Conservation (phyloP, 2,329 filamentous ascomycete genomes). For the Decorospora gaudefroyi region DNA sequence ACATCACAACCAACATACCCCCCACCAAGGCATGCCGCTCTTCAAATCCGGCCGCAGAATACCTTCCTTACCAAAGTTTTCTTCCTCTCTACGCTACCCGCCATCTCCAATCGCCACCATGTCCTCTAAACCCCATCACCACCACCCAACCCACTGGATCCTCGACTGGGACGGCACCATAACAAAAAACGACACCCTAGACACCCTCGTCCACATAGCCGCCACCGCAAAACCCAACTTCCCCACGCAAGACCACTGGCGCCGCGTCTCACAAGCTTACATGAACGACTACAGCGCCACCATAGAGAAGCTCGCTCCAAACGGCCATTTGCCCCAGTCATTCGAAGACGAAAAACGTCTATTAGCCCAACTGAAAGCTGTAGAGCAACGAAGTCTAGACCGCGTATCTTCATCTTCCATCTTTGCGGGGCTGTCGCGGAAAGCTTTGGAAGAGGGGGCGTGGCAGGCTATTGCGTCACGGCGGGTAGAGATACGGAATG, state of each 20-base stretch:
- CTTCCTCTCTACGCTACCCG: background rate
- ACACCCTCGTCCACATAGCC: slow-evolving; percentile 49
- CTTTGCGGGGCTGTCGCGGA: slow-evolving; percentile 46
- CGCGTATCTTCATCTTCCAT: slow-evolving; percentile 48
- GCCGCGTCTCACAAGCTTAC: slow-evolving; percentile 48
- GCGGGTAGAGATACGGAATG: slow-evolving; percentile 44
- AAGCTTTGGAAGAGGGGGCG: slow-evolving; percentile 37
- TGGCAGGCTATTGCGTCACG: slow-evolving; percentile 34
- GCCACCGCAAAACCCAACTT: slow-evolving; percentile 31
- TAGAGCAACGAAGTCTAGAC: slow-evolving; percentile 50
- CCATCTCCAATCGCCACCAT: slow-evolving; percentile 10
- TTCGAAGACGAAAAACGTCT: slow-evolving; percentile 46
- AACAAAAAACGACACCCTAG: slow-evolving; percentile 52
- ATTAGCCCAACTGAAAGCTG: slow-evolving; percentile 42
- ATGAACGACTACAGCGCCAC: slow-evolving; percentile 47
- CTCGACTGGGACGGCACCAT: slow-evolving; percentile 57
- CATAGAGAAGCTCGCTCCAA: slow-evolving; percentile 34
- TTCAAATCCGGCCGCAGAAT: background rate
- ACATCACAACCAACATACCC: too few relatives aligned
- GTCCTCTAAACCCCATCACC: slow-evolving; percentile 11
- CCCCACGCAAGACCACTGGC: slow-evolving; percentile 42
- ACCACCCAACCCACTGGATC: slow-evolving; percentile 43
- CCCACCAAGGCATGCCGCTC: background rate
- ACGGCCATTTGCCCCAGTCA: slow-evolving; percentile 33
- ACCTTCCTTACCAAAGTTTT: background rate